Evolutionary conservation across 371 early-diverging fungal genomes (phyloP).

Genomic region (Paraphysoderma sedebokerense): DNA sequence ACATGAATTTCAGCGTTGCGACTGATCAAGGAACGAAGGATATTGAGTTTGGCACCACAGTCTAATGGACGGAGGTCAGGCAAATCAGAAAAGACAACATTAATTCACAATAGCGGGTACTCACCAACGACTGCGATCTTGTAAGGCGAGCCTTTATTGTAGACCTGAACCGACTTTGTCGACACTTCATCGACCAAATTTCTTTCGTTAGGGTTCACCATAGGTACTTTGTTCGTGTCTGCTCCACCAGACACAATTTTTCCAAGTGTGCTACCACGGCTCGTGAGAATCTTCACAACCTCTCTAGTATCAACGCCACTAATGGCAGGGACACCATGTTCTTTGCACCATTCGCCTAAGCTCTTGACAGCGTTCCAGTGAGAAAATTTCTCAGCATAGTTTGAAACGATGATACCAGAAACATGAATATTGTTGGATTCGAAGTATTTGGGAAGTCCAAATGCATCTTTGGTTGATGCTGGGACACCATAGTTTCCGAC

Average conservation of each 20-base stretch:
- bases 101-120: neutral
- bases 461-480: constrained; percentile 37
- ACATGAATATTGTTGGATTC: constrained; percentile 73
- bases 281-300: constrained; percentile 65
- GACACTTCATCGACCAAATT: constrained; percentile 68
- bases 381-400: constrained; percentile 65
- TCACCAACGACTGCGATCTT: constrained; percentile 15
- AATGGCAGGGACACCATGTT: constrained; percentile 71
- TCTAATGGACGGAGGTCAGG: constrained; percentile 37
- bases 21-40: constrained; percentile 58
- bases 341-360: constrained; percentile 71
- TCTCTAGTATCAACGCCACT: constrained; percentile 90
- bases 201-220: constrained; percentile 22
- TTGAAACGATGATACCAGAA: constrained; percentile 69
- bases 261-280: constrained; percentile 67
- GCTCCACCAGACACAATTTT: constrained; percentile 31
- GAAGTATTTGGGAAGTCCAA: constrained; percentile 68
- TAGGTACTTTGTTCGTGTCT: constrained; percentile 13
- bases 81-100: neutral
- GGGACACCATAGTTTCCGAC: constrained; percentile 86
- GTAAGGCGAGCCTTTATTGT: constrained; percentile 36
- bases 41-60: constrained; percentile 88
- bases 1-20: constrained; percentile 61
- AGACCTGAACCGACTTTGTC: constrained; percentile 39
- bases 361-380: constrained; percentile 82